A percentile compares a stretch with the other conserved stretches of the same genome.
Evolutionary conservation across 1,284 basidiomycete species (phyloP).

Genomic region (Trametes pubescens): DNA sequence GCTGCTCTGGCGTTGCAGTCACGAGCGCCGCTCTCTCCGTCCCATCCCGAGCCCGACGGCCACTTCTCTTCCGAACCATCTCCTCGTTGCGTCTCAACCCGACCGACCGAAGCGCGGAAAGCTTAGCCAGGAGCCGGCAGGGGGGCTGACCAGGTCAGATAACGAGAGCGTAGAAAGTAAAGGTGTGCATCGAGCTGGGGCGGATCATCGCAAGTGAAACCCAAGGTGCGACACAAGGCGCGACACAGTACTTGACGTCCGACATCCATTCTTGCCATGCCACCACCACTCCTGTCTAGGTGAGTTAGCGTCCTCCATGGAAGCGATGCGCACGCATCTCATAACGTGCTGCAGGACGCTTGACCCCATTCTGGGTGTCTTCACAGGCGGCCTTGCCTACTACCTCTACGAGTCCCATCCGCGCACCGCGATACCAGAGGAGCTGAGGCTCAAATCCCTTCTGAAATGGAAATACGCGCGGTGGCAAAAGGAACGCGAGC

Average conservation of each 20-base stretch:
- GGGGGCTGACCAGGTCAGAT: constrained; percentile 12
- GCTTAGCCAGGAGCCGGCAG: constrained; percentile 5
- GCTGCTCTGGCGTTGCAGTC: constrained; percentile 29
- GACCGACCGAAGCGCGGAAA: constrained; percentile 15
- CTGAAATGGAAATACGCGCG: constrained; percentile 63
- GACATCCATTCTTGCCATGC: constrained; percentile 19
- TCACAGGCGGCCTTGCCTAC: constrained; percentile 85
- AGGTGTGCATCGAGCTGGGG: neutral
- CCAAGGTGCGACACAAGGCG: neutral
- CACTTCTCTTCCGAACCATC: constrained; percentile 16
- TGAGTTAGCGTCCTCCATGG: constrained; percentile 38
- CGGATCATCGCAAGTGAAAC: constrained; percentile 1
- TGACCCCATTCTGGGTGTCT: constrained; percentile 81
- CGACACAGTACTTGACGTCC: constrained; percentile 6
- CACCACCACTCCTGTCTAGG: constrained; percentile 58
- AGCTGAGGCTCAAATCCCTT: constrained; percentile 70
- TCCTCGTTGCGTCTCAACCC: constrained; percentile 1
- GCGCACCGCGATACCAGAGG: constrained; percentile 72
- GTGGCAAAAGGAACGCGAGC: constrained; percentile 39
- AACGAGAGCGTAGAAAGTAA: neutral
- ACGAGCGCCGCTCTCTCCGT: constrained; percentile 33
- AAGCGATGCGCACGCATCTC: neutral
- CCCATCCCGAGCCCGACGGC: constrained; percentile 30
- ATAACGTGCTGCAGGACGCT: constrained; percentile 52
- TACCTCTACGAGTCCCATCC: constrained; percentile 88